A percentile compares a stretch with the other conserved stretches of the same genome.
Evolutionary conservation across 495 filamentous ascomycete genomes (phyloP).

Genomic region (Pyrenopolyporus hunteri): DNA sequence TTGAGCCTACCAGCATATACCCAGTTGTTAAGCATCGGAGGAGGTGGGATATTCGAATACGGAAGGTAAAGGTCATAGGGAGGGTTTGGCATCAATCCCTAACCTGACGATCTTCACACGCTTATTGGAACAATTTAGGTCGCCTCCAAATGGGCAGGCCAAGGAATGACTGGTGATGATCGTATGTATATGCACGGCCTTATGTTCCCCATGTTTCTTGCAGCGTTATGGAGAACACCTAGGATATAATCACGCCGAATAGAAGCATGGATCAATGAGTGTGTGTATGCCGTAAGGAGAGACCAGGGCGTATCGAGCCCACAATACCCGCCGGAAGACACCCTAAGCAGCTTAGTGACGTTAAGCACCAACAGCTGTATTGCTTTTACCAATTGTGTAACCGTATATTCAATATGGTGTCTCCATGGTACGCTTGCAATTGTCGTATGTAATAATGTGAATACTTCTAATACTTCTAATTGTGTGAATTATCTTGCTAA

Average conservation of each 20-base stretch:
- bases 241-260: slow-evolving; percentile 30
- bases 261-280: not conserved
- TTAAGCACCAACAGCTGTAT: no score
- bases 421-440: no score
- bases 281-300: not conserved
- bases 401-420: no score
- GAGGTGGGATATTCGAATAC: no score
- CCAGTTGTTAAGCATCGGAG: no score
- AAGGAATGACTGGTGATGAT: slow-evolving; percentile 13
- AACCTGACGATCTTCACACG: not conserved
- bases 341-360: no score
- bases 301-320: not conserved
- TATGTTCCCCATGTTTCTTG: slow-evolving; percentile 9
- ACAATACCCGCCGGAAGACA: not conserved
- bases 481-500: no score
- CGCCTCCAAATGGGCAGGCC: not conserved
- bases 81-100: not conserved
- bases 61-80: not conserved
- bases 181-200: slow-evolving; percentile 18
- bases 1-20: not conserved
- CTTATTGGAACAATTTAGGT: slow-evolving; percentile 10
- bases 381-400: no score
- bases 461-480: no score
- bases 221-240: slow-evolving; percentile 20
- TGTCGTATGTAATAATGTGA: not conserved